Percentiles rank a stretch among this genome's conserved stretches.
These are phyloP conservation scores for Herpotrichia juniperi DNA, from an alignment of 2,329 filamentous ascomycete species.

Conservation along the genomic window DNA sequence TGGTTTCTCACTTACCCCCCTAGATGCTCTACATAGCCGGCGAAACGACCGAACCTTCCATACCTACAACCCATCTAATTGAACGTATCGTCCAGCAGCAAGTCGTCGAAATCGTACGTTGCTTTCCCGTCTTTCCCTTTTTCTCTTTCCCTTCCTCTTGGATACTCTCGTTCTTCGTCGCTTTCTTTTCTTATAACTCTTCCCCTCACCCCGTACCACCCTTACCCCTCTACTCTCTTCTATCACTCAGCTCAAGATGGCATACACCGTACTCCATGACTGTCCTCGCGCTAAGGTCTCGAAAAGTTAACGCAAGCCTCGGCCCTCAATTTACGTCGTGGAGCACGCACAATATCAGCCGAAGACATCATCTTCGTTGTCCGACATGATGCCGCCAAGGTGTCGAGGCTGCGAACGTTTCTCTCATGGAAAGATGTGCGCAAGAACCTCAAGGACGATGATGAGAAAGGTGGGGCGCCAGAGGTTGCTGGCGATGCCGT, in stretches of 20 bases:
- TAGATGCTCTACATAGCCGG: conserved; percentile 1
- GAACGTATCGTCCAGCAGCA: conserved; percentile 1
- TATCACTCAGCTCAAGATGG: neutral
- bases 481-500: neutral
- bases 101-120: neutral
- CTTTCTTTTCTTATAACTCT: neutral
- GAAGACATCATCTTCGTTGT: conserved; percentile 1
- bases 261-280: too few species aligned
- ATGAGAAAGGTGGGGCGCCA: neutral
- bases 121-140: neutral
- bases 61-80: neutral
- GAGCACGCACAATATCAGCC: neutral
- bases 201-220: neutral
- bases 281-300: neutral
- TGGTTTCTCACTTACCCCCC: too few species aligned
- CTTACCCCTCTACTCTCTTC: neutral
- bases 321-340: neutral
- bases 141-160: neutral
- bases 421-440: neutral
- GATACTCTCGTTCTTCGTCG: too few species aligned
- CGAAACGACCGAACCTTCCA: neutral
- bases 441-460: conserved; percentile 1
- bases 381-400: neutral
- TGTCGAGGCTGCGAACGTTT: neutral
- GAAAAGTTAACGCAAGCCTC: neutral